Evolutionary conservation across 305 asterid species (phyloP), one percentile per base, ranked within the genome.

Genomic region (Fraxinus angustifolia): DNA sequence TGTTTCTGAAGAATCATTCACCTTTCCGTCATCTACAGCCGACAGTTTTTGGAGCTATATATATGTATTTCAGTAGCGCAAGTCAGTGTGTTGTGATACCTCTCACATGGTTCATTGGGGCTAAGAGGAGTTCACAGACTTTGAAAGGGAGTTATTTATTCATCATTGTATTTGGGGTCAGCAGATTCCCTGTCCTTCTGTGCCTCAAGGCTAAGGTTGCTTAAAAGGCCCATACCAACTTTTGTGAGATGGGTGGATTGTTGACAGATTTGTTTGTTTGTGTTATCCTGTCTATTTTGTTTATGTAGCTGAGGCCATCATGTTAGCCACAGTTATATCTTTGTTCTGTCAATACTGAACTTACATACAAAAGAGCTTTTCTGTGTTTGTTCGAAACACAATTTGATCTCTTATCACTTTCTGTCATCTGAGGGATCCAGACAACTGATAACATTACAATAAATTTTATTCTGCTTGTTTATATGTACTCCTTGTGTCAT

Each of bases 51-150:
- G n/a, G 31, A 65, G 31, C 35, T 65, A 65, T 26, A 65, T 28
- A 19, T 65, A 10, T 3, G 73, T 26, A 65, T 23, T 65, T 26
- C 35, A 62, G 71, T 26, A 28, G 73, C 28, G 14, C 73, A 65
- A 65, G 35, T 4, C 26, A 67, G 2, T 31, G 35, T 3, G 34
- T 67, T 67, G 10, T 67, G 38, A 67, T 30, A 11, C 19, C 11
- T 33, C 75, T 30, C 36, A 16, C 75, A 70, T 70, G 75, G 73
- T 70, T 70, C 73, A 30, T 31, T 70, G 45, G 75, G 45, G 75
- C 14, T 70, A 36, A 31, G 42, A 70, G 75, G 75, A 33, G 23
- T 70, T 34, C 17, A 0, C 45, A 16, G 42, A 70, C 75, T 70
- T 70, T 2, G 26, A 70, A 28, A 26, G 40, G 21, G 38, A 67